These are phyloP conservation scores for Elongisporangium senticosum DNA, from an alignment of 352 stramenopile genomes.

Conservation along the genomic window DNA sequence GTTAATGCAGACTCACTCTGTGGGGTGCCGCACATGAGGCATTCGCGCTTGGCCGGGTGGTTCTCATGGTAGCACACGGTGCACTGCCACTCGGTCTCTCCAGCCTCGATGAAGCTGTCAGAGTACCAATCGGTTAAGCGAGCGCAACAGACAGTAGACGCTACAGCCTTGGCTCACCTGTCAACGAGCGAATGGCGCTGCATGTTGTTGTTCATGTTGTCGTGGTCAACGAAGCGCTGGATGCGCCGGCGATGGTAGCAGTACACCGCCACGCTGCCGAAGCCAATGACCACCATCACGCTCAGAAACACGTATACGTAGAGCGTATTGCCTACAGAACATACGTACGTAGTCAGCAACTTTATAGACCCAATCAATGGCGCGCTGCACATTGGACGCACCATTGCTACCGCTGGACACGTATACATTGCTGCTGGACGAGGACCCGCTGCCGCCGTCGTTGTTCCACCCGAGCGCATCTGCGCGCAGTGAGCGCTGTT, in stretches of 20 bases:
- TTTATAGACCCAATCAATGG: neutral
- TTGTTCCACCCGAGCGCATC: neutral
- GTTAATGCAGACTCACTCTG: constrained; percentile 26
- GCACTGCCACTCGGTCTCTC: constrained; percentile 77
- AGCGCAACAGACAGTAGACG: neutral
- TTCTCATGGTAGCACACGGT: constrained; percentile 83
- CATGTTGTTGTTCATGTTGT: constrained; percentile 86
- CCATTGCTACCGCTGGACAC: neutral
- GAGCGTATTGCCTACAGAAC: constrained; percentile 27
- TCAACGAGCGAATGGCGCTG: constrained; percentile 79
- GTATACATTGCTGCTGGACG: neutral
- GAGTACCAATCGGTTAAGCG: neutral
- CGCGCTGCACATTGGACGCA: neutral
- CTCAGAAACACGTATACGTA: constrained; percentile 78
- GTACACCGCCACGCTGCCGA: constrained; percentile 46
- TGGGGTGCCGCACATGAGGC: constrained; percentile 76
- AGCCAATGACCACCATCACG: constrained; percentile 38
- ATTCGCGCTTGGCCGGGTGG: constrained; percentile 74
- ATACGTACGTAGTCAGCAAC: neutral
- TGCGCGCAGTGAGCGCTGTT: neutral
- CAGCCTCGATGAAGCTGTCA: constrained; percentile 52
- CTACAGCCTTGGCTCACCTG: constrained; percentile 17
- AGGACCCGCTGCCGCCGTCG: neutral
- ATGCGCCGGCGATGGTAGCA: constrained; percentile 61
- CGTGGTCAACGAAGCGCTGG: constrained; percentile 44